Evolutionary conservation across 1,284 basidiomycete species (phyloP).

Genomic region (Wolfiporia cocos): DNA sequence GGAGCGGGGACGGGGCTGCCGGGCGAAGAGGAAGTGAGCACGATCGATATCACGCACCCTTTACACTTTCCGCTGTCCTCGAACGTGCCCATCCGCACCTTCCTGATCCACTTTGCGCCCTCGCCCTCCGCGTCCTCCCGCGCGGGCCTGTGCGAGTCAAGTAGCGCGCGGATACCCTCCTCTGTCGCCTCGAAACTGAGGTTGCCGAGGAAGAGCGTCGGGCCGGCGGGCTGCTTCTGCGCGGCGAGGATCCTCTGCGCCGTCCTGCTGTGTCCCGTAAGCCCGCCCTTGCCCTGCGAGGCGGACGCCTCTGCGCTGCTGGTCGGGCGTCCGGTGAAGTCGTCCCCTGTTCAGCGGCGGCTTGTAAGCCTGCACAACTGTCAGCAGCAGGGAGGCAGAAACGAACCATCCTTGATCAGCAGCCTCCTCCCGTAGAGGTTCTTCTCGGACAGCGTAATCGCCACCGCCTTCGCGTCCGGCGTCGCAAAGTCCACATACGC

Average conservation of each 20-base stretch:
- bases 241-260: constrained; percentile 76
- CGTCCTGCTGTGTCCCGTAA: constrained; percentile 55
- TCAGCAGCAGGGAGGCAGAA: not conserved
- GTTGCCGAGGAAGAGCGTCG: constrained; percentile 87
- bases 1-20: too few relatives aligned
- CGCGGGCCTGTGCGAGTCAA: constrained; percentile 54
- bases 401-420: constrained; percentile 87
- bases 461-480: constrained; percentile 65
- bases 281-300: constrained; percentile 28
- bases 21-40: not conserved
- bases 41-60: constrained; percentile 53
- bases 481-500: constrained; percentile 94
- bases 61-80: constrained; percentile 94
- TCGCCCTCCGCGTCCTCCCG: constrained; percentile 21
- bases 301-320: constrained; percentile 25
- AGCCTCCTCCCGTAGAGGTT: constrained; percentile 82
- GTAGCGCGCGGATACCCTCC: constrained; percentile 63
- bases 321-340: constrained; percentile 64
- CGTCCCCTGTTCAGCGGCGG: constrained; percentile 44
- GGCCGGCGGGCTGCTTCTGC: constrained; percentile 81
- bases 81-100: constrained; percentile 91
- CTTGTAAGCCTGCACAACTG: not conserved
- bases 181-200: constrained; percentile 84
- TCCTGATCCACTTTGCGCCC: constrained; percentile 66
- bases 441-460: constrained; percentile 78